phyloP scores from a whole-genome alignment of 768 basidiomycete genomes.

The Neoboletus magnificus region DNA sequence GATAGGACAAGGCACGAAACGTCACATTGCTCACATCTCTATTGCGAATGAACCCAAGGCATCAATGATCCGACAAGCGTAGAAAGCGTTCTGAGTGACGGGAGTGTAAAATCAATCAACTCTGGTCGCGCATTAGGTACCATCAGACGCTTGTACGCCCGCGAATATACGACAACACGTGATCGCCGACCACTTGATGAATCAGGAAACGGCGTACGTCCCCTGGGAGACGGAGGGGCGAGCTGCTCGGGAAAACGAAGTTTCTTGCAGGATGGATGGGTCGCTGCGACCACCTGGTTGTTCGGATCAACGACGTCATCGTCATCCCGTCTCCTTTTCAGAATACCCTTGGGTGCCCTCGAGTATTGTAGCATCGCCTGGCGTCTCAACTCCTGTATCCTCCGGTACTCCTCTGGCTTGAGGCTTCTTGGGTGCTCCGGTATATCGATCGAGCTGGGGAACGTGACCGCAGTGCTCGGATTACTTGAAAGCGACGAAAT shows the following conservation, averaged over 20 bases:
- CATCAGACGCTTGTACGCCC: slow-evolving; percentile 13
- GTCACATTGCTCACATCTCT: not conserved
- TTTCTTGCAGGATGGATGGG: slow-evolving; percentile 16
- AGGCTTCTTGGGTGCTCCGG: slow-evolving; percentile 20
- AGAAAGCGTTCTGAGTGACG: slow-evolving; percentile 32
- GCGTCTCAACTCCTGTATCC: slow-evolving; percentile 23
- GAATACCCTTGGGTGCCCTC: slow-evolving; percentile 25
- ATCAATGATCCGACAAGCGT: slow-evolving; percentile 31
- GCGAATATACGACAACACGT: slow-evolving; percentile 11
- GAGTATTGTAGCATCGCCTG: slow-evolving; percentile 28
- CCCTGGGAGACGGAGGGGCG: not conserved
- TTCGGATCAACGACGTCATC: slow-evolving; percentile 10
- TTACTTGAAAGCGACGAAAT: slow-evolving; percentile 24
- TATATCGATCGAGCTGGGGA: slow-evolving; percentile 17
- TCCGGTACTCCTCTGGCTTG: slow-evolving; percentile 22
- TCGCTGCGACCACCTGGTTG: not conserved
- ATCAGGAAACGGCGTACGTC: slow-evolving; percentile 15
- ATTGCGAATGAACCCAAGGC: slow-evolving; percentile 26
- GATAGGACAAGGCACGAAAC: not conserved
- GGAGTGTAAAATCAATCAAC: slow-evolving; percentile 29
- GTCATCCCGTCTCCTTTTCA: slow-evolving; percentile 29
- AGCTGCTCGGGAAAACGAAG: slow-evolving; percentile 19
- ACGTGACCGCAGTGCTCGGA: slow-evolving; percentile 5
- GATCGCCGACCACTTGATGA: slow-evolving; percentile 14
- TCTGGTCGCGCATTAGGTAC: slow-evolving; percentile 12